Evolutionary conservation across 2,329 filamentous ascomycete species (phyloP), one percentile per base, ranked within the genome.

Genomic region (Neocatenulostroma microsporum): DNA sequence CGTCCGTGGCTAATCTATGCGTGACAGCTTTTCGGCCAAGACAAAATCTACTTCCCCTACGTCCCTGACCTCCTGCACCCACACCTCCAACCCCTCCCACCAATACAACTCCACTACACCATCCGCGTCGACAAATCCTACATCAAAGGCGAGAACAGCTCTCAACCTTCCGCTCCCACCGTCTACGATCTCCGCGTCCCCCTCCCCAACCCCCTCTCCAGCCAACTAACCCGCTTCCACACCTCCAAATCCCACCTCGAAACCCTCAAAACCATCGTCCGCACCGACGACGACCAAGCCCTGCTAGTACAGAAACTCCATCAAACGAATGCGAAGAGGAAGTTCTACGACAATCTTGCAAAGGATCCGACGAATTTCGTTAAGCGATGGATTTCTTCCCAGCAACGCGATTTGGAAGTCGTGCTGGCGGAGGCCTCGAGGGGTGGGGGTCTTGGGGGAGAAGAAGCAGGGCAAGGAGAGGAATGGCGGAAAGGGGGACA

Each of bases 321-420:
- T 19, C 79, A 87, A 48, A 85, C 84, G 18, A 94, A 94, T 58
- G 84, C 86, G 17, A 94, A 94, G 58, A 85, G 94, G 58, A 76
- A 80, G 12, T 98, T 98, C 67, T 82, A 91, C 61, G 78, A 76
- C 5, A 77, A 78, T 4, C 70, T 96, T 46, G 76, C 79, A 41
- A 76, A 82, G 46, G 87, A 95, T 50, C 91, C 91, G 0, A 81
- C 84, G 12, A 77, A 74, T 10, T 96, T 96, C 53, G 72, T 95
- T 42, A 79, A 76, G 46, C 78, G 84, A 54, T 98, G 91, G 91
- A 71, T 94, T 35, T 86, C 80, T 53, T 89, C 82, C 12, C 91
- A 98, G 67, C 87, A 87, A 64, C 74, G 88, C 31, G 89, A 96
- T 58, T 69, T 95, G 23, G 87, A 94, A 55, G 78, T 91, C 5